Conservation (phyloP, 2,329 filamentous ascomycete species). For the Fusarium fujikuroi region DNA sequence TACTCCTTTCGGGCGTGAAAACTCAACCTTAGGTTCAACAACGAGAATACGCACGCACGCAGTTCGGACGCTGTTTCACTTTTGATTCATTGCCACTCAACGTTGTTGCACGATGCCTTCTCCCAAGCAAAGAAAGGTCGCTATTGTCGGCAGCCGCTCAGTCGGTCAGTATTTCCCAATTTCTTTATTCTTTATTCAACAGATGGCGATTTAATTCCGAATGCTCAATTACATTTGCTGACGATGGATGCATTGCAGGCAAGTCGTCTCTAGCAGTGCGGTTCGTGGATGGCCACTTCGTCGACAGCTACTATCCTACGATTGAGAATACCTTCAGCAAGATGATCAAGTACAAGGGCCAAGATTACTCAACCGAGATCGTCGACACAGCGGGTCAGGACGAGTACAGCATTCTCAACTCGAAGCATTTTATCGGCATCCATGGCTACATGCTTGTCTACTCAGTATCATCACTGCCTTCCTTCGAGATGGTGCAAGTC, state of each 20-base stretch:
- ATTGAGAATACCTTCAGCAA: conserved; percentile 99
- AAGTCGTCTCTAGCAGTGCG: conserved; percentile 98
- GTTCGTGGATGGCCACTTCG: conserved; percentile 97
- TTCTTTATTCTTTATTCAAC: neutral
- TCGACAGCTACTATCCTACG: conserved; percentile 98
- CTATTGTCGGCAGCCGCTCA: conserved; percentile 93
- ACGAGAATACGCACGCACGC: neutral
- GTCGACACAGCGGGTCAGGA: conserved; percentile 99
- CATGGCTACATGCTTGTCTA: conserved; percentile 99
- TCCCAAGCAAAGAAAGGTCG: conserved; percentile 91
- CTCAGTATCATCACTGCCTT: conserved; percentile 92
- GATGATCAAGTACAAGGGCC: conserved; percentile 89
- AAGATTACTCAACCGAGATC: conserved; percentile 96
- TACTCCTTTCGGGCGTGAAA: neutral
- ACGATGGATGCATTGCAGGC: conserved; percentile 63
- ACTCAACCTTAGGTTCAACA: conserved; percentile 13
- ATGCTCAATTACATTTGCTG: conserved; percentile 8
- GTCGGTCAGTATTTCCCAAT: conserved; percentile 63
- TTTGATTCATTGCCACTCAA: conserved; percentile 14
- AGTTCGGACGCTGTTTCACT: conserved; percentile 26
- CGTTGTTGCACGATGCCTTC: conserved; percentile 49
- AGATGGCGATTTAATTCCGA: neutral
- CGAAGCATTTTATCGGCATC: conserved; percentile 98
- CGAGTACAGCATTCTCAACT: conserved; percentile 98
- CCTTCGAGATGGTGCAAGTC: conserved; percentile 96